Evolutionary conservation across 371 early-diverging fungal genomes (phyloP).

Genomic region (Mortierella sp.): DNA sequence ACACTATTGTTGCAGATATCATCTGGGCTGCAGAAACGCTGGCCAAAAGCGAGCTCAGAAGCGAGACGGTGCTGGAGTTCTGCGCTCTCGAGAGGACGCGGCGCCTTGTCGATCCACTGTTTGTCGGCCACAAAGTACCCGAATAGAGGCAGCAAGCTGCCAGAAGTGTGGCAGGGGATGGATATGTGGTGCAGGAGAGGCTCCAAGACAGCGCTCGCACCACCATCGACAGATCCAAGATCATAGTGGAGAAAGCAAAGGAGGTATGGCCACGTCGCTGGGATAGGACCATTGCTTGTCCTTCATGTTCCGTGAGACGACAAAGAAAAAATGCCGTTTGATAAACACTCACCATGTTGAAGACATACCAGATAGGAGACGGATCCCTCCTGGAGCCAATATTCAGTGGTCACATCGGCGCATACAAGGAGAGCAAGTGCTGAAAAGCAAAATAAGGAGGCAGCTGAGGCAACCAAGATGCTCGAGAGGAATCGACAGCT

Average conservation of each 20-base stretch:
- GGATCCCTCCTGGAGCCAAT: slow-evolving; percentile 87
- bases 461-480: slow-evolving; percentile 53
- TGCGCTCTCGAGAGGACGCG: too few relatives aligned
- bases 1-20: slow-evolving; percentile 54
- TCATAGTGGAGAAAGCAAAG: slow-evolving; percentile 89
- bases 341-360: not conserved
- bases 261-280: slow-evolving; percentile 66
- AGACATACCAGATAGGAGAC: slow-evolving; percentile 68
- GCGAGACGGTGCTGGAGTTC: too few relatives aligned
- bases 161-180: too few relatives aligned
- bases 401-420: slow-evolving; percentile 83
- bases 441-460: slow-evolving; percentile 51
- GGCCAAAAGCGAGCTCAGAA: not conserved
- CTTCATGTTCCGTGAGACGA: too few relatives aligned
- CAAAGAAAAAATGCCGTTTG: too few relatives aligned
- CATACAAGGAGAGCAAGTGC: slow-evolving; percentile 56
- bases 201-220: slow-evolving; percentile 83
- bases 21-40: slow-evolving; percentile 48
- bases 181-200: too few relatives aligned
- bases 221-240: slow-evolving; percentile 89
- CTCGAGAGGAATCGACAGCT: slow-evolving; percentile 33
- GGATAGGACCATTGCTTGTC: not conserved
- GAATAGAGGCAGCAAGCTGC: too few relatives aligned
- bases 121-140: too few relatives aligned
- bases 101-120: too few relatives aligned